These are phyloP conservation scores for Oryza rufipogon DNA, from an alignment of 176 grass and related monocot genomes.

Conservation along the genomic window DNA sequence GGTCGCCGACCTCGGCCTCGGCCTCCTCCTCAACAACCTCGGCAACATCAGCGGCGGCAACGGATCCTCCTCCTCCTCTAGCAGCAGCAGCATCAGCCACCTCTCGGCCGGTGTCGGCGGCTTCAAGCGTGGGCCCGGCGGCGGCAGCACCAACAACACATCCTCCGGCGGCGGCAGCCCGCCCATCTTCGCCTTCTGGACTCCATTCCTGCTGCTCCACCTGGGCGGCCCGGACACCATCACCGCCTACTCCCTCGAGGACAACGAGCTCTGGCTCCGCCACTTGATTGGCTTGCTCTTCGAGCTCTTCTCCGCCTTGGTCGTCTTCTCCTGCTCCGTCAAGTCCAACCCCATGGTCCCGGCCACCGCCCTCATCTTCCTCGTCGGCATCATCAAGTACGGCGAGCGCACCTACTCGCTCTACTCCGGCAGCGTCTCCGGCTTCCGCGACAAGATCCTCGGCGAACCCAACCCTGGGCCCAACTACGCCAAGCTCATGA, in stretches of 20 bases:
- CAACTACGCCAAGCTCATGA: constrained; percentile 56
- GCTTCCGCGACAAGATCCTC: constrained; percentile 33
- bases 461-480: background rate
- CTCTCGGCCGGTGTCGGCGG: background rate
- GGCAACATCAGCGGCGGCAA: constrained; percentile 32
- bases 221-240: constrained; percentile 74
- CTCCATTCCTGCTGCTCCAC: constrained; percentile 77
- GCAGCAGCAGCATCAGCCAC: background rate
- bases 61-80: background rate
- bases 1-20: constrained; percentile 60
- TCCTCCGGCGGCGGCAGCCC: constrained; percentile 9
- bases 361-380: constrained; percentile 49
- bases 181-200: constrained; percentile 59
- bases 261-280: constrained; percentile 59
- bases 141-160: background rate
- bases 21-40: constrained; percentile 64
- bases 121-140: constrained; percentile 30
- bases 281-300: constrained; percentile 62
- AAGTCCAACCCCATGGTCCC: constrained; percentile 30
- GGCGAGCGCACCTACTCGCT: constrained; percentile 59
- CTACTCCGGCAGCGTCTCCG: constrained; percentile 40
- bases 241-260: constrained; percentile 64
- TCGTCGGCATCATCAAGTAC: constrained; percentile 57
- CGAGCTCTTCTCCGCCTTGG: constrained; percentile 46
- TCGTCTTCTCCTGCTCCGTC: constrained; percentile 49